A percentile compares a stretch with the other conserved stretches of the same genome.
phyloP scores from a whole-genome alignment of 441 rosid genomes.

The Syzygium syzygioides region DNA sequence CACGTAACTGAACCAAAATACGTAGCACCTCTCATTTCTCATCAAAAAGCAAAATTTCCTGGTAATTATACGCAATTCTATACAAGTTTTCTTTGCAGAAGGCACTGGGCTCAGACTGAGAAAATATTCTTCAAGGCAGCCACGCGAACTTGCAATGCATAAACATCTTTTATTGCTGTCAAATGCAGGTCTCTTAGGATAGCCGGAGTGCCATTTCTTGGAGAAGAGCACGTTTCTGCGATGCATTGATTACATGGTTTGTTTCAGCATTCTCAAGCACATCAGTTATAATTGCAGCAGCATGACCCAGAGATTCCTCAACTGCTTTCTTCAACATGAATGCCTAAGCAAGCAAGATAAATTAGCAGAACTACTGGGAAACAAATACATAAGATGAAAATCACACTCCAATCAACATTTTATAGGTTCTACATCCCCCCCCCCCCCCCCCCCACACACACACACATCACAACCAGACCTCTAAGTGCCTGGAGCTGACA shows the following conservation, averaged over 20 bases:
- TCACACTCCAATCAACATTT: not conserved
- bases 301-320: constrained; percentile 97
- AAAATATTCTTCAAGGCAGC: not conserved
- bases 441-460: not conserved
- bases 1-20: not conserved
- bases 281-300: constrained; percentile 85
- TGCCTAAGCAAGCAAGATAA: constrained; percentile 37
- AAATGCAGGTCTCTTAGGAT: constrained; percentile 23
- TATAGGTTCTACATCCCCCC: not conserved
- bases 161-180: not conserved
- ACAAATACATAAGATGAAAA: not conserved
- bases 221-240: constrained; percentile 85
- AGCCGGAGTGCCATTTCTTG: constrained; percentile 94
- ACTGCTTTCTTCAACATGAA: constrained; percentile 81
- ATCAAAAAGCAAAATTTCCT: not conserved
- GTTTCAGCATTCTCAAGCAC: constrained; percentile 92
- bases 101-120: not conserved
- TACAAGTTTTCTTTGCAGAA: not conserved
- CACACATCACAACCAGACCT: not conserved
- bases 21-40: not conserved
- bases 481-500: not conserved
- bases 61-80: not conserved
- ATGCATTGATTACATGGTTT: constrained; percentile 67
- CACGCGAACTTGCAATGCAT: not conserved
- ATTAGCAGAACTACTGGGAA: not conserved